These are phyloP conservation scores for Plectranthus barbatus DNA, from an alignment of 257 asterid genomes.

Conservation along the genomic window DNA sequence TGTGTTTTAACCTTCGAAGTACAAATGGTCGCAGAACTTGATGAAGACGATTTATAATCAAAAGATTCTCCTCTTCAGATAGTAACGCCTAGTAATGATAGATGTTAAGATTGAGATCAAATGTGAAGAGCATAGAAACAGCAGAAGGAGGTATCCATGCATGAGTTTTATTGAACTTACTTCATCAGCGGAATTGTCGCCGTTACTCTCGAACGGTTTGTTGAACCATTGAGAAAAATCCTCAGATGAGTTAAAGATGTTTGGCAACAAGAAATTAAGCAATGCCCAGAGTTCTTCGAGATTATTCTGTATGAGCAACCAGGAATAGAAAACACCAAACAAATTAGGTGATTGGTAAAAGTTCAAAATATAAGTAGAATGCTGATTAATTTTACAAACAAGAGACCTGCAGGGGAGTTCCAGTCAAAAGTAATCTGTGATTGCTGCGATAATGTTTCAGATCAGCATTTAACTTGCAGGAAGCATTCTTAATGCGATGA, in stretches of 20 bases:
- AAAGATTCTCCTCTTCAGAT: slow-evolving; percentile 98
- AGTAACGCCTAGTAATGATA: slow-evolving; percentile 63
- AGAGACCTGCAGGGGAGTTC: slow-evolving; percentile 94
- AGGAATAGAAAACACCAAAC: slow-evolving; percentile 7
- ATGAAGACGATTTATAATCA: slow-evolving; percentile 97
- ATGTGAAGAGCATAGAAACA: slow-evolving; percentile 1
- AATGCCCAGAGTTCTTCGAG: slow-evolving; percentile 99
- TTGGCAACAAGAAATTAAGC: slow-evolving; percentile 95
- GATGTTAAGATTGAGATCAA: slow-evolving; percentile 13
- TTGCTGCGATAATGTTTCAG: slow-evolving; percentile 89
- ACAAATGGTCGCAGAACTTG: slow-evolving; percentile 99
- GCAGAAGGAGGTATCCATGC: slow-evolving; percentile 6
- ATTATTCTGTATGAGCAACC: slow-evolving; percentile 60
- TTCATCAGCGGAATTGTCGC: slow-evolving; percentile 84
- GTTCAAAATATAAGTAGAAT: not conserved
- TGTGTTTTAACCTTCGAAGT: slow-evolving; percentile 94
- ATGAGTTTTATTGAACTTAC: slow-evolving; percentile 28
- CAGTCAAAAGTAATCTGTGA: slow-evolving; percentile 94
- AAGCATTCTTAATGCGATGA: slow-evolving; percentile 99
- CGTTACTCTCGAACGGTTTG: slow-evolving; percentile 93
- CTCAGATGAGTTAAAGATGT: slow-evolving; percentile 92
- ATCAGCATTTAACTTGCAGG: slow-evolving; percentile 98
- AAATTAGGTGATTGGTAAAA: slow-evolving; percentile 1
- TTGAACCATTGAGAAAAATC: slow-evolving; percentile 99
- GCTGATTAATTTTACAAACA: slow-evolving; percentile 6